These are phyloP conservation scores for Pseudocercospora fuligena DNA, from an alignment of 2,329 filamentous ascomycete genomes.

Conservation along the genomic window DNA sequence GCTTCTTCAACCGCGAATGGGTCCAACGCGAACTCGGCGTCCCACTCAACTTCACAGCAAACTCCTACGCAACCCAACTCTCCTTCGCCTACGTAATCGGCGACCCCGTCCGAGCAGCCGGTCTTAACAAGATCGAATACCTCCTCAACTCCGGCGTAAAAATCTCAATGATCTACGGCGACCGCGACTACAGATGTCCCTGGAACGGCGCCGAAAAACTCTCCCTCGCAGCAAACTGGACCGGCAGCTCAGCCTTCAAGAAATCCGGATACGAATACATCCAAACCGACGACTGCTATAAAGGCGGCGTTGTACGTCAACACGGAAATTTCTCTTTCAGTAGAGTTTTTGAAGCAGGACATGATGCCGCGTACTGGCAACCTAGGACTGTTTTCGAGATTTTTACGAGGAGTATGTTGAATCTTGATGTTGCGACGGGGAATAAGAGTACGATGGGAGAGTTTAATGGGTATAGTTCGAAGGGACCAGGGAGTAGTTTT, in stretches of 20 bases:
- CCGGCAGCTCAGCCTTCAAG: constrained; percentile 27
- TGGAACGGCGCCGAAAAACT: constrained; percentile 39
- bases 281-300: constrained; percentile 33
- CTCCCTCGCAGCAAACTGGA: constrained; percentile 36
- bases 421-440: constrained; percentile 61
- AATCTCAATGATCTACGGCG: constrained; percentile 37
- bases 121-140: constrained; percentile 33
- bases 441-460: constrained; percentile 46
- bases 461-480: constrained; percentile 46
- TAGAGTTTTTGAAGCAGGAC: constrained; percentile 41
- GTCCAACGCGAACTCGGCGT: constrained; percentile 54
- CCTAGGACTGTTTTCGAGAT: constrained; percentile 60
- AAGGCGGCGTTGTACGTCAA: constrained; percentile 41
- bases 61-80: constrained; percentile 13
- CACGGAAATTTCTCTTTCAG: constrained; percentile 43
- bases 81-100: constrained; percentile 24
- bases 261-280: constrained; percentile 41
- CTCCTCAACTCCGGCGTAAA: constrained; percentile 33
- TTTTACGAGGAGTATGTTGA: constrained; percentile 58
- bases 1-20: constrained; percentile 53
- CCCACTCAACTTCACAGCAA: constrained; percentile 51
- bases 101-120: constrained; percentile 28
- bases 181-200: constrained; percentile 37
- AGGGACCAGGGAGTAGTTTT: constrained; percentile 47
- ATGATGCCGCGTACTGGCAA: constrained; percentile 50